phyloP scores from a whole-genome alignment of 371 early-diverging fungal species.

The Saksenaea oblongispora region DNA sequence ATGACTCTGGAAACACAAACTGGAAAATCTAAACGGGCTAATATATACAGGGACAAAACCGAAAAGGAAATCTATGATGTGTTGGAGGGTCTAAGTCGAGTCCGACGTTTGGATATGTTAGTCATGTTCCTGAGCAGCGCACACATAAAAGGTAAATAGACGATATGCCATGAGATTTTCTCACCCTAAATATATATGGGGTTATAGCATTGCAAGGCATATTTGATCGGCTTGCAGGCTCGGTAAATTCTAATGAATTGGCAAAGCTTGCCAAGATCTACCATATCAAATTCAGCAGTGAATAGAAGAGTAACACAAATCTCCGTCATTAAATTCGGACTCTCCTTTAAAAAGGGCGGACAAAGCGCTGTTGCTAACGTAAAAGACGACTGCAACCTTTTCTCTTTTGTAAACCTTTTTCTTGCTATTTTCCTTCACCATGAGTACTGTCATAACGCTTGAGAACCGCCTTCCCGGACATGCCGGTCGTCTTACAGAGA shows the following conservation, averaged over 20 bases:
- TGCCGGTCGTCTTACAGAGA: slow-evolving; percentile 47
- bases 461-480: slow-evolving; percentile 28
- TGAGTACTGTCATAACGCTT: slow-evolving; percentile 1
- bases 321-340: background rate
- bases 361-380: background rate
- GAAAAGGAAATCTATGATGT: slow-evolving; percentile 40
- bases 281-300: slow-evolving; percentile 7
- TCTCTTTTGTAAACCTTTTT: background rate
- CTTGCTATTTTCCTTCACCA: background rate
- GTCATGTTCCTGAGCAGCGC: slow-evolving; percentile 63
- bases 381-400: background rate
- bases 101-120: slow-evolving; percentile 68
- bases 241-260: slow-evolving; percentile 1
- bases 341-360: background rate
- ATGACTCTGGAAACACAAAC: background rate
- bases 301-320: background rate
- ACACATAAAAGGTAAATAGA: slow-evolving; percentile 55
- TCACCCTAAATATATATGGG: background rate
- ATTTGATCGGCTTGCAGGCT: slow-evolving; percentile 9
- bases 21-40: background rate
- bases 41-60: slow-evolving; percentile 30
- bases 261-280: slow-evolving; percentile 12
- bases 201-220: slow-evolving; percentile 11
- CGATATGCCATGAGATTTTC: background rate
- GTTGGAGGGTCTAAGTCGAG: slow-evolving; percentile 49